Evolutionary conservation across 164 flowering plant species (phyloP).

Genomic region (Annona squamosa): DNA sequence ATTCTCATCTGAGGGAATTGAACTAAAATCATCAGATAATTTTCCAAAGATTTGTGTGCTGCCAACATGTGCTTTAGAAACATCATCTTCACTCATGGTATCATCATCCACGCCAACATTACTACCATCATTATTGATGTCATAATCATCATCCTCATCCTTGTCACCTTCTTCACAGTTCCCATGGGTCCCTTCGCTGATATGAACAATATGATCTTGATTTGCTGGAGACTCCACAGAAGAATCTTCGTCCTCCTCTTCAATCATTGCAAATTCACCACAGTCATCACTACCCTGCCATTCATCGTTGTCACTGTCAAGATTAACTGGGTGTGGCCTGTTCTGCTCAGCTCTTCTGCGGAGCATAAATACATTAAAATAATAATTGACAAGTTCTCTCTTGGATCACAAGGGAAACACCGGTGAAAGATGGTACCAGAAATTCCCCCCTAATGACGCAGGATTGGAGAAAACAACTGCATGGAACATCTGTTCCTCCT

Average conservation of each 20-base stretch:
- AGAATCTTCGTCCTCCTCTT: slow-evolving; percentile 33
- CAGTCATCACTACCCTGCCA: slow-evolving; percentile 36
- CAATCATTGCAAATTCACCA: slow-evolving; percentile 20
- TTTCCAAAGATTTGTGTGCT: neutral
- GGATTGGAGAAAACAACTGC: slow-evolving; percentile 55
- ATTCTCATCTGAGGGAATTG: neutral
- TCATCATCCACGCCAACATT: slow-evolving; percentile 11
- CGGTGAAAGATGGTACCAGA: slow-evolving; percentile 43
- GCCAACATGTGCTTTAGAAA: neutral
- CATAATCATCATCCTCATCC: slow-evolving; percentile 11
- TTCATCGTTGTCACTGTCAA: slow-evolving; percentile 75
- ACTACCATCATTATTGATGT: slow-evolving; percentile 8
- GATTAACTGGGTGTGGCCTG: slow-evolving; percentile 30
- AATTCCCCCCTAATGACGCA: slow-evolving; percentile 43
- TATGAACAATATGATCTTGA: slow-evolving; percentile 10
- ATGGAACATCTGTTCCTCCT: slow-evolving; percentile 54
- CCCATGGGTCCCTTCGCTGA: neutral
- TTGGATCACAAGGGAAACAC: slow-evolving; percentile 44
- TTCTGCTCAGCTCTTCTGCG: slow-evolving; percentile 64
- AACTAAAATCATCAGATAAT: neutral
- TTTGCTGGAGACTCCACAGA: slow-evolving; percentile 32
- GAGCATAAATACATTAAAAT: slow-evolving; percentile 78
- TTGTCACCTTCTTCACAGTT: slow-evolving; percentile 7
- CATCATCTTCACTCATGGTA: slow-evolving; percentile 17
- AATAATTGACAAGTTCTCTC: slow-evolving; percentile 64